Evolutionary conservation across 495 filamentous ascomycete genomes (phyloP).

Genomic region (Hypoxylon fragiforme): DNA sequence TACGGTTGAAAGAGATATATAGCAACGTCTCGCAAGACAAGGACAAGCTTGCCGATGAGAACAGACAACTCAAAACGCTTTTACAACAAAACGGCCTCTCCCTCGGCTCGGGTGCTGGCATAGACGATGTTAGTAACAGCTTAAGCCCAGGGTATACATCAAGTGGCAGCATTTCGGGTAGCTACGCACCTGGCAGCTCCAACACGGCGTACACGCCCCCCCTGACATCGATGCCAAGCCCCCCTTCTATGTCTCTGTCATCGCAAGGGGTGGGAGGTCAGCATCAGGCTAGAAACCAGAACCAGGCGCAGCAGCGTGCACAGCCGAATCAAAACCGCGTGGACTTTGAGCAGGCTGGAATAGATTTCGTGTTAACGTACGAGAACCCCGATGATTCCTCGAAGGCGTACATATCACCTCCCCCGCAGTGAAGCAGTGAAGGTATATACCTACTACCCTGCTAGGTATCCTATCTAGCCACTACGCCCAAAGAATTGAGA

Average conservation of each 20-base stretch:
- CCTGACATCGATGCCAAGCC: slow-evolving; percentile 43
- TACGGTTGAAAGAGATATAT: slow-evolving; percentile 68
- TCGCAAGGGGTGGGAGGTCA: slow-evolving; percentile 44
- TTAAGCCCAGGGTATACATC: slow-evolving; percentile 53
- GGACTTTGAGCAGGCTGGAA: slow-evolving; percentile 86
- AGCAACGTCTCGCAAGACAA: slow-evolving; percentile 66
- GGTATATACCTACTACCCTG: neutral
- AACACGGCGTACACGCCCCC: slow-evolving; percentile 50
- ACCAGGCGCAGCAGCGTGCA: slow-evolving; percentile 37
- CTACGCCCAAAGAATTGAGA: neutral
- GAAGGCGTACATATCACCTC: slow-evolving; percentile 67
- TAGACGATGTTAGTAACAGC: slow-evolving; percentile 51
- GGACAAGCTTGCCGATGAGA: slow-evolving; percentile 69
- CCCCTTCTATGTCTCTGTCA: slow-evolving; percentile 40
- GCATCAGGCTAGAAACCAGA: slow-evolving; percentile 38
- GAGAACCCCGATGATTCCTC: slow-evolving; percentile 57
- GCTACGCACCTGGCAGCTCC: slow-evolving; percentile 47
- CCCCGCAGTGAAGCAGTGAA: slow-evolving; percentile 49
- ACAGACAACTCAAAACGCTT: slow-evolving; percentile 73
- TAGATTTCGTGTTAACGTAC: slow-evolving; percentile 97
- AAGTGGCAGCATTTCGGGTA: slow-evolving; percentile 62
- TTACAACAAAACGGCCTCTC: slow-evolving; percentile 73
- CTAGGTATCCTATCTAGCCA: neutral
- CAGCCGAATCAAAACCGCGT: slow-evolving; percentile 47
- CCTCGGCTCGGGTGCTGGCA: slow-evolving; percentile 36